phyloP scores from a whole-genome alignment of 2,329 filamentous ascomycete genomes.

The Claviceps purpurea region DNA sequence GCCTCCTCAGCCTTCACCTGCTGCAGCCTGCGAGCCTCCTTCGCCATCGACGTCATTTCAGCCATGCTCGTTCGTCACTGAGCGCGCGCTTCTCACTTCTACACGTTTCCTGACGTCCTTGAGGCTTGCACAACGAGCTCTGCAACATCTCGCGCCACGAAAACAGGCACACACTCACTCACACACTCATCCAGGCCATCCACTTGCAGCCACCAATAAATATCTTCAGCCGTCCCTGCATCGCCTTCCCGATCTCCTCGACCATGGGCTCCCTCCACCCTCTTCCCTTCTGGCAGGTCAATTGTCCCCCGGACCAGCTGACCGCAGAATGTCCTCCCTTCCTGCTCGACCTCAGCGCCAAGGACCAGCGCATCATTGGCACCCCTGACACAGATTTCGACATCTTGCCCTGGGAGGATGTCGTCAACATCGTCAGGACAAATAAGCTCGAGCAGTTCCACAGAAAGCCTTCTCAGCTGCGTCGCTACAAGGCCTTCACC shows the following conservation, averaged over 20 bases:
- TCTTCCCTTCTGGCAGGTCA: slow-evolving; percentile 69
- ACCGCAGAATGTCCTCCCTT: slow-evolving; percentile 58
- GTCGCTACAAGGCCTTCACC: slow-evolving; percentile 63
- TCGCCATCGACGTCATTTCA: too few relatives aligned
- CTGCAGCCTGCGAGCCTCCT: too few relatives aligned
- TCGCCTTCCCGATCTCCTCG: not conserved
- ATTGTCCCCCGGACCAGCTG: slow-evolving; percentile 51
- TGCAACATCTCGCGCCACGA: too few relatives aligned
- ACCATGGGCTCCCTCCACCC: slow-evolving; percentile 23
- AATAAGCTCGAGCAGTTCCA: slow-evolving; percentile 69
- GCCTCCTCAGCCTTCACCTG: too few relatives aligned
- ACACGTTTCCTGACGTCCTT: too few relatives aligned
- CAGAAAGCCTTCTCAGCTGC: slow-evolving; percentile 61
- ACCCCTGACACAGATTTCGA: slow-evolving; percentile 56
- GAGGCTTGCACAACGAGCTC: too few relatives aligned
- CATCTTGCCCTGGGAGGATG: slow-evolving; percentile 54
- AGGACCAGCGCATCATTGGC: slow-evolving; percentile 57
- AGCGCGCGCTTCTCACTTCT: too few relatives aligned
- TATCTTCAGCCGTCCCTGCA: not conserved
- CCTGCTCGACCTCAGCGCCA: slow-evolving; percentile 47
- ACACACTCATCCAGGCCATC: not conserved
- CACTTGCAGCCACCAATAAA: not conserved
- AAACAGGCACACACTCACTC: too few relatives aligned
- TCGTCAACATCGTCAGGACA: slow-evolving; percentile 43
- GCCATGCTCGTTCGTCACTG: too few relatives aligned